Evolutionary conservation across 306 rosid genomes (phyloP), one percentile per base, ranked within the genome.

Genomic region (Trifolium dubium): DNA sequence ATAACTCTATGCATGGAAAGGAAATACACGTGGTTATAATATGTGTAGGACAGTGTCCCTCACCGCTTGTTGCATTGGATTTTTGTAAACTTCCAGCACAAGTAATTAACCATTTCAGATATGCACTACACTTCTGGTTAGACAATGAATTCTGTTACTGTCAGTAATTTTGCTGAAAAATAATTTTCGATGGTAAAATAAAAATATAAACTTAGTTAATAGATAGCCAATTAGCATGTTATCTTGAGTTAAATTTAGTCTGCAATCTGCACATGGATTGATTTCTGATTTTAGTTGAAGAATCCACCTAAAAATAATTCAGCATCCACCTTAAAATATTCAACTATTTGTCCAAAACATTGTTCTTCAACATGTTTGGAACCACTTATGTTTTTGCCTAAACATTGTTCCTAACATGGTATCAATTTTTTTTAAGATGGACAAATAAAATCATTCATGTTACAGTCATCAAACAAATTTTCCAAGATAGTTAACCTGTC

Each of bases 1-100:
- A 56, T 31, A 64, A 56, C 51, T 47, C 10, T 62, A 10, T 58
- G 60, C 11, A 10, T 51, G 73, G 47, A 64, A 49, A 6, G 37
- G 37, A 68, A 72, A 63, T 75, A 69, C 79, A 74, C 79, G 85
- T 80, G 83, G 69, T 29, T 64, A 60, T 32, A 28, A 14, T 73
- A 73, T 64, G 41, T 10, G 40, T 47, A 66, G 15, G 60, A 29
- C 10, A 64, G 87, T 81, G 88, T 77, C 88, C 53, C 3, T 50
- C 69, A 74, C 85, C 87, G 83, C 9, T 49, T 67, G 46, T 6
- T 67, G 46, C 15, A 44, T 44, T 39, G 8, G 43, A 39, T 39
- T 39, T 39, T 39, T 39, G 43, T 10, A 39, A 39, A 39, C 43
- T 39, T 10, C 8, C 43, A 39, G 9, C 2, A 39, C 43, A 10